Evolutionary conservation across 2,329 filamentous ascomycete species (phyloP), one percentile per base, ranked within the genome.

Genomic region (Ophiostoma perfectum): DNA sequence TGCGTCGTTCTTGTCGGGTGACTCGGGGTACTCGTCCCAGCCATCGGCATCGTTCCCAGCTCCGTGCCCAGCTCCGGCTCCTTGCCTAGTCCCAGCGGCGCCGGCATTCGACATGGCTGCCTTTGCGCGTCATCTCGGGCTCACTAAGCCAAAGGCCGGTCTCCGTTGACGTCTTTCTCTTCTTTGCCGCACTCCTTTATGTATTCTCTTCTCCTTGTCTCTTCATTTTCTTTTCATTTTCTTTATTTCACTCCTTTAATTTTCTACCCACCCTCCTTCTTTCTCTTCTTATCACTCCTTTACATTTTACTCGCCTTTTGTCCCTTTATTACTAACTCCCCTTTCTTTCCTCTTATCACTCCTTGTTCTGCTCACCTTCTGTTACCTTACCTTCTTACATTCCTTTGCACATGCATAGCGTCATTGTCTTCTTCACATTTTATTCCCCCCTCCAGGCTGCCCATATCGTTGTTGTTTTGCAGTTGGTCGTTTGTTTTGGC

Each of bases 61-160:
- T 1, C 62, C 42, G 44, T 36, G 6, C 27, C 12, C 11, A 16
- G 36, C 41, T 11, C 47, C 66, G 27, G 49, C 14, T 1, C 62
- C 42, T 36, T 36, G 6, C 27, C 12, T 6, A 12, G 36, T 18
- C 11, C 47, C 66, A 4, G 45, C 45, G 8, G 5, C 16, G n/a
- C 49, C 65, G 2, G 45, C 45, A 12, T 64, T 18, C 36, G 66
- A 70, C 39, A 65, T 70, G 27, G 11, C 36, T 0, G 65, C 60
- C 0, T 67, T 70, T 70, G 60, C 38, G 8, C 52, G 45, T 5
- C 52, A 68, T 12, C 45, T 70, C 16, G 69, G 69, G 12, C 45
- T 52, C 2, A 2, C 2, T 6, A n/a, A 16, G 4, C 5, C 45
- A 16, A 39, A 27, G 27, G 27, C 27, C 27, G 27, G 27, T 16